Evolutionary conservation across 768 basidiomycete species (phyloP).

Genomic region (Naganishia onofrii): DNA sequence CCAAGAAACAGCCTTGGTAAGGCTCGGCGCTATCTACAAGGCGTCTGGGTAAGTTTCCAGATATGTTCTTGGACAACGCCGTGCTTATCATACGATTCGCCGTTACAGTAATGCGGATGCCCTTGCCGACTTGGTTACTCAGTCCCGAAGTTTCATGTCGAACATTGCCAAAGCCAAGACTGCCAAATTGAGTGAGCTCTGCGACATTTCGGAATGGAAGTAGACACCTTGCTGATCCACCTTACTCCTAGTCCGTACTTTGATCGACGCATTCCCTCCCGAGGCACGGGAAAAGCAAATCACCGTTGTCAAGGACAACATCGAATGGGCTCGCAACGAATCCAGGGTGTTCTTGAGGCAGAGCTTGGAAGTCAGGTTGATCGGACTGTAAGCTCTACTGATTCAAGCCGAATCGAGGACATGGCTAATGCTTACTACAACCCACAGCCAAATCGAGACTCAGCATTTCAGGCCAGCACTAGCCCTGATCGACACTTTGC

Average conservation of each 20-base stretch:
- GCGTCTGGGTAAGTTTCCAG: constrained; percentile 67
- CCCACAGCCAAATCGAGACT: constrained; percentile 61
- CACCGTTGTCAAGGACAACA: constrained; percentile 80
- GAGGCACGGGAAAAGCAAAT: constrained; percentile 73
- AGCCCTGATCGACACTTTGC: constrained; percentile 74
- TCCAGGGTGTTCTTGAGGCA: constrained; percentile 96
- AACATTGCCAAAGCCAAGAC: constrained; percentile 97
- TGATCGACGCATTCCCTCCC: constrained; percentile 85
- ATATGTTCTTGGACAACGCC: background rate
- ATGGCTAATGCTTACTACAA: background rate
- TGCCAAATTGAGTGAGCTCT: constrained; percentile 80
- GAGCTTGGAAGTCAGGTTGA: constrained; percentile 82
- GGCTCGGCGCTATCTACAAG: constrained; percentile 80
- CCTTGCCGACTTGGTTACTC: constrained; percentile 78
- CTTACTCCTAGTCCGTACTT: constrained; percentile 69
- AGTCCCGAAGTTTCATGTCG: constrained; percentile 80
- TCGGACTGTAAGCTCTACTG: constrained; percentile 58
- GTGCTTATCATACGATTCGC: background rate
- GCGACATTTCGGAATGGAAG: background rate
- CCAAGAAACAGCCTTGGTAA: constrained; percentile 79
- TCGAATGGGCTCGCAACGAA: constrained; percentile 85
- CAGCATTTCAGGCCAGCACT: constrained; percentile 75
- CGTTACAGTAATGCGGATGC: constrained; percentile 71
- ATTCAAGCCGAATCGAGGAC: background rate
- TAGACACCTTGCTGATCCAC: constrained; percentile 3